phyloP scores from a whole-genome alignment of 2,329 filamentous ascomycete genomes.

The Leptoxyphium fumago region DNA sequence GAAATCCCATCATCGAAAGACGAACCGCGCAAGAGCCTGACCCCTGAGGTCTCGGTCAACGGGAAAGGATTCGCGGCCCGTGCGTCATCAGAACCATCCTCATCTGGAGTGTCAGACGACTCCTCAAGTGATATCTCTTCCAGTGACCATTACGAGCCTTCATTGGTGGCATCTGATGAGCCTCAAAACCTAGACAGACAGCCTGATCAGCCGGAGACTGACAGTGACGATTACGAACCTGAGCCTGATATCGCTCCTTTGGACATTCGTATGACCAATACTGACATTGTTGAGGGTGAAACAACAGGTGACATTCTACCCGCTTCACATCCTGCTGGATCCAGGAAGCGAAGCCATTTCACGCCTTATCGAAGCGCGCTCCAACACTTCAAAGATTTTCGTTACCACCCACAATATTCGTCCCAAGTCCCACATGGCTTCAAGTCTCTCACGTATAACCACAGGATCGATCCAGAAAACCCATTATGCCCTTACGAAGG shows the following conservation, averaged over 20 bases:
- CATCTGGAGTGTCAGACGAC: not conserved
- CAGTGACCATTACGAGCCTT: not conserved
- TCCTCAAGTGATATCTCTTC: not conserved
- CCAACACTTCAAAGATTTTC: constrained; percentile 69
- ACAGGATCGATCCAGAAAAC: constrained; percentile 64
- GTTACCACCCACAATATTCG: constrained; percentile 69
- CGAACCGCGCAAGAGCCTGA: no score
- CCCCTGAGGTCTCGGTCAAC: no score
- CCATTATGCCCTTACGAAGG: constrained; percentile 66
- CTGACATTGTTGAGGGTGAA: no score
- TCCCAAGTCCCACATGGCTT: constrained; percentile 59
- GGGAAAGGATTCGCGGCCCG: not conserved
- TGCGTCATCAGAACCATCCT: not conserved
- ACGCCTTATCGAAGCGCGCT: constrained; percentile 73
- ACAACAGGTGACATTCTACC: no score
- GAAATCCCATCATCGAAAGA: no score
- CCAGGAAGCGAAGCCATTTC: constrained; percentile 6
- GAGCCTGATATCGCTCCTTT: no score
- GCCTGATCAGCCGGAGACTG: no score
- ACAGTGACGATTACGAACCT: no score
- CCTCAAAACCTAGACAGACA: no score
- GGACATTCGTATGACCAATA: no score
- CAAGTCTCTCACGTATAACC: constrained; percentile 84
- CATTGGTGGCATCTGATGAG: not conserved
- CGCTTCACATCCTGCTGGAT: not conserved